Evolutionary conservation across 2,329 filamentous ascomycete genomes (phyloP), one percentile per base, ranked within the genome.

Genomic region (Xylaria sp.): DNA sequence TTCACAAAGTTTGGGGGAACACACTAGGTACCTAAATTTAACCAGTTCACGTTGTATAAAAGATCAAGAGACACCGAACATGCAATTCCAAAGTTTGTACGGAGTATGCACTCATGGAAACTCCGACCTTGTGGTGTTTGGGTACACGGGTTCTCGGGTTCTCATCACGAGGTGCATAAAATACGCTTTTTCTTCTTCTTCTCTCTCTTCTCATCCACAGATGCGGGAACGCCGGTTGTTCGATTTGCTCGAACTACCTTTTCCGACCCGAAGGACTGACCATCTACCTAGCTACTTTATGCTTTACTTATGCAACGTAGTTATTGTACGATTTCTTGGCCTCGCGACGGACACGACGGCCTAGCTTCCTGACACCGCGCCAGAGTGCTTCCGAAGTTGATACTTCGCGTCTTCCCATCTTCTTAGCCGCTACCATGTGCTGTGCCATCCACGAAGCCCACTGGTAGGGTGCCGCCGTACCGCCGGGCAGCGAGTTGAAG

Each of bases 401-500:
- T 10, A 76, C 63, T 39, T 77, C 74, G 45, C 70, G 70, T 50
- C 72, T 70, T 50, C 52, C 67, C 67, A 65, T 69, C 28, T 63
- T 34, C 3, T 60, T 66, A 10, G 70, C 73, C 2, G 71, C 66
- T 9, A 66, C 68, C 63, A 77, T 71, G 58, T 73, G 68, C 36
- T 76, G 67, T 5, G 75, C 74, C 66, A 75, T 74, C 73, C 72
- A 76, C 10, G 73, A 62, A 6, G 92, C 92, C 94, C 94, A 97
- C 72, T 92, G 84, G 91, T 91, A 95, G 0, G 93, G 92, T 63
- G 84, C 81, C 13, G 83, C 82, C 2, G 76, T 77, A 28, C 87
- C 90, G 0, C 90, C 90, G 0, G 92, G 91, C 66, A 89, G 78
- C 63, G 90, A 88, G 81, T 97, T 97, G 81, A 95, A 97, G 78